These are phyloP conservation scores for Takashimella koratensis DNA, from an alignment of 1,284 basidiomycete genomes.

Conservation along the genomic window DNA sequence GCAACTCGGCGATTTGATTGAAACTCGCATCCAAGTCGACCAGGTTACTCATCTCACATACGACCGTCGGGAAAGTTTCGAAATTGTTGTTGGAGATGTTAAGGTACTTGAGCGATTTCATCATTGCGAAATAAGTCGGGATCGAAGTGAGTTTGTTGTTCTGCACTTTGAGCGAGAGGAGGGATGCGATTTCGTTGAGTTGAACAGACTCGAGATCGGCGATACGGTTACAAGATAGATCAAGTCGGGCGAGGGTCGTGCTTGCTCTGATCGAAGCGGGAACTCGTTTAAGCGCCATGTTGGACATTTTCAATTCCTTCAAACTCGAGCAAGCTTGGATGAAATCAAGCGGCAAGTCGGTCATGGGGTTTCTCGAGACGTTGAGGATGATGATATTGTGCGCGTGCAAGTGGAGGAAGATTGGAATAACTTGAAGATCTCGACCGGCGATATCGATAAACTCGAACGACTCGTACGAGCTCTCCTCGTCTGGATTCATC, in stretches of 20 bases:
- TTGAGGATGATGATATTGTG: slow-evolving; percentile 82
- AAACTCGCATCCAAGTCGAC: slow-evolving; percentile 91
- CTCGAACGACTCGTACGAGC: slow-evolving; percentile 70
- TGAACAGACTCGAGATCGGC: slow-evolving; percentile 81
- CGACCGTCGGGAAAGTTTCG: slow-evolving; percentile 68
- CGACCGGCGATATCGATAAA: slow-evolving; percentile 79
- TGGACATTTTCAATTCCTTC: slow-evolving; percentile 80
- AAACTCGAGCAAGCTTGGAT: slow-evolving; percentile 83
- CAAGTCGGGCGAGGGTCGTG: slow-evolving; percentile 71
- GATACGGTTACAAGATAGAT: slow-evolving; percentile 91
- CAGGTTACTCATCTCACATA: slow-evolving; percentile 71
- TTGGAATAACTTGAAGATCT: slow-evolving; percentile 84
- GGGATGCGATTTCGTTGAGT: slow-evolving; percentile 70
- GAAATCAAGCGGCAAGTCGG: slow-evolving; percentile 95
- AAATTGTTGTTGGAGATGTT: slow-evolving; percentile 99
- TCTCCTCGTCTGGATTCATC: slow-evolving; percentile 64
- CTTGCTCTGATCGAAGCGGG: slow-evolving; percentile 79
- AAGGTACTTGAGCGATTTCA: slow-evolving; percentile 69
- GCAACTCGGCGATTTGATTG: slow-evolving; percentile 80
- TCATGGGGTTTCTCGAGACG: slow-evolving; percentile 90
- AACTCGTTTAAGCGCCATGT: slow-evolving; percentile 92
- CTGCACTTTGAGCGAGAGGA: slow-evolving; percentile 73
- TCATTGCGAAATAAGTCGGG: slow-evolving; percentile 76
- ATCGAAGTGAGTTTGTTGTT: slow-evolving; percentile 90
- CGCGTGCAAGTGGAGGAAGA: slow-evolving; percentile 81